Conservation (phyloP, 805 yeast genomes). For the Candida gorgasii region DNA sequence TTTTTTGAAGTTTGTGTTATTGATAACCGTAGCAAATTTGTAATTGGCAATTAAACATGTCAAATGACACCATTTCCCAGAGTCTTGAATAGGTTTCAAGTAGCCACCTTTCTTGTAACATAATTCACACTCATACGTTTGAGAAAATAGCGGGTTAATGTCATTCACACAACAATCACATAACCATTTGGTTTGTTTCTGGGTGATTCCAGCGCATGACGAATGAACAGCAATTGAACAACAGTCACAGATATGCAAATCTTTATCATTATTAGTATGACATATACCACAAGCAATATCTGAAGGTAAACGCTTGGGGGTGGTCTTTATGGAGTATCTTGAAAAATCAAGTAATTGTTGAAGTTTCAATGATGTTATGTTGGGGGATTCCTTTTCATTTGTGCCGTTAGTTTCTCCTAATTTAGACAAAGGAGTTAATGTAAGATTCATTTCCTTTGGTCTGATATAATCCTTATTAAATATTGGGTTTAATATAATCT, state of each 20-base stretch:
- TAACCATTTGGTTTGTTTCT: slow-evolving; percentile 53
- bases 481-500: slow-evolving; percentile 20
- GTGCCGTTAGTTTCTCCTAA: neutral
- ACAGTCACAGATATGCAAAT: slow-evolving; percentile 54
- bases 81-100: slow-evolving; percentile 60
- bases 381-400: too few relatives aligned
- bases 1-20: slow-evolving; percentile 2
- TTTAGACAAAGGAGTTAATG: slow-evolving; percentile 12
- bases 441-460: slow-evolving; percentile 16
- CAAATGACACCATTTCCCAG: slow-evolving; percentile 77
- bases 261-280: slow-evolving; percentile 18
- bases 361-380: too few relatives aligned
- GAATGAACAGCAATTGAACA: slow-evolving; percentile 76
- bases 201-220: slow-evolving; percentile 59
- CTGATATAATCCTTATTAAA: slow-evolving; percentile 22
- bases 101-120: slow-evolving; percentile 63
- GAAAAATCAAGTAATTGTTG: slow-evolving; percentile 28
- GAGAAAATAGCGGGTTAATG: slow-evolving; percentile 56
- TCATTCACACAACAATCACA: slow-evolving; percentile 82
- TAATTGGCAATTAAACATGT: slow-evolving; percentile 63
- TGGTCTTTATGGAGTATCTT: neutral
- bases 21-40: slow-evolving; percentile 24
- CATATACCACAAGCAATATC: slow-evolving; percentile 4
- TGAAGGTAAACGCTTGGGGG: neutral
- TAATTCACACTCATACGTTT: slow-evolving; percentile 62